Percentiles rank a stretch among this genome's conserved stretches.
Conservation (phyloP, 352 stramenopile genomes). For the Phytophthora melonis region DNA sequence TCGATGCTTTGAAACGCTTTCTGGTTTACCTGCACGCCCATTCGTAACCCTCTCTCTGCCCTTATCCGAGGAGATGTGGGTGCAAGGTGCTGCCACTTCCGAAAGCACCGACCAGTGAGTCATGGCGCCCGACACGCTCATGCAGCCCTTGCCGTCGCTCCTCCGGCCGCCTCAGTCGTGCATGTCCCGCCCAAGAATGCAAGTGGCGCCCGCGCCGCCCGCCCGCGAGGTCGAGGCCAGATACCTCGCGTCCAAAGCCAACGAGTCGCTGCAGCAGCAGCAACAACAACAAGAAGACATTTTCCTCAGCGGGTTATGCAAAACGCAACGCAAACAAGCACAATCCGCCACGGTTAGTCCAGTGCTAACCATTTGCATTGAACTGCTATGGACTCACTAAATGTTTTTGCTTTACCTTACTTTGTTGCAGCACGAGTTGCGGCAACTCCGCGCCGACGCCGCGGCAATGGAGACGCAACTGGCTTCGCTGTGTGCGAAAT, state of each 20-base stretch:
- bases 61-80: not conserved
- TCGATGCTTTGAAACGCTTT: not conserved
- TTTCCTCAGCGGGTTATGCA: conserved; percentile 48
- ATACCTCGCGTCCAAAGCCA: conserved; percentile 4
- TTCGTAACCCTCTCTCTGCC: not conserved
- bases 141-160: conserved; percentile 25
- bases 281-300: conserved; percentile 33
- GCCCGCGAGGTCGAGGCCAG: conserved; percentile 17
- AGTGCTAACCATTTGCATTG: not conserved
- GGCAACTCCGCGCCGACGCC: conserved; percentile 54
- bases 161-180: not conserved
- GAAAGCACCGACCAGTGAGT: conserved; percentile 9
- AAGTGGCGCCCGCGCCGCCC: not conserved
- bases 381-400: not conserved
- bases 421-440: conserved; percentile 56
- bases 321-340: conserved; percentile 39
- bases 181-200: not conserved
- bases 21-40: not conserved
- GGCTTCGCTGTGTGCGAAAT: conserved; percentile 51
- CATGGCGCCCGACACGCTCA: conserved; percentile 33
- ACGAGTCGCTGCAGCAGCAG: not conserved
- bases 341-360: conserved; percentile 51
- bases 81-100: conserved; percentile 14
- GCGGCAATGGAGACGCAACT: conserved; percentile 54
- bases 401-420: not conserved